Conservation (phyloP, 768 basidiomycete species). For the Austroboletus eburneus region DNA sequence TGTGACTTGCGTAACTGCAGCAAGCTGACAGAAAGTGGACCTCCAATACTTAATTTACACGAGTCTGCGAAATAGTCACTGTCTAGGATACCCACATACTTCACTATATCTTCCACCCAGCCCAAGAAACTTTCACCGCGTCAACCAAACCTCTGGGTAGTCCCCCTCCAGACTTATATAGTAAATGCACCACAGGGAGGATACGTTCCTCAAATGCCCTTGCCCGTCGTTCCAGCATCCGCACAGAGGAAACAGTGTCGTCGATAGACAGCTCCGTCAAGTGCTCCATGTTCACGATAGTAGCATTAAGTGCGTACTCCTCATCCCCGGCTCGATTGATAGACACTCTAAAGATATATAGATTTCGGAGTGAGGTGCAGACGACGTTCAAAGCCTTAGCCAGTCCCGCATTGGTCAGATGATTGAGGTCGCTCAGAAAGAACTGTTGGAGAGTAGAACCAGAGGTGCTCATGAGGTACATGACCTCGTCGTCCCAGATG, state of each 20-base stretch:
- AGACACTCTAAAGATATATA: background rate
- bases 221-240: constrained; percentile 7
- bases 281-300: constrained; percentile 2
- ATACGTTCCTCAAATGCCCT: background rate
- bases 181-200: background rate
- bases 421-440: background rate
- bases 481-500: constrained; percentile 11
- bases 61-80: too few relatives aligned
- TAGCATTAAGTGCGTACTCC: constrained; percentile 7
- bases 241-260: background rate
- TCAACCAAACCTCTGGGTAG: background rate
- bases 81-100: too few relatives aligned
- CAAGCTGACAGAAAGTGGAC: too few relatives aligned
- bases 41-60: too few relatives aligned
- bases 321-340: background rate
- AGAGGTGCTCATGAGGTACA: constrained; percentile 2
- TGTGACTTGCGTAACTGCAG: too few relatives aligned
- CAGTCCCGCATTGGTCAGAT: constrained; percentile 9
- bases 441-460: constrained; percentile 5
- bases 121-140: background rate
- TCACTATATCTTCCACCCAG: constrained; percentile 8
- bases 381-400: background rate
- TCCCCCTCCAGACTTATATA: background rate
- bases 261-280: constrained; percentile 1
- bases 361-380: background rate